Conservation (phyloP, 345 rosid genomes). For the Pistacia vera region DNA sequence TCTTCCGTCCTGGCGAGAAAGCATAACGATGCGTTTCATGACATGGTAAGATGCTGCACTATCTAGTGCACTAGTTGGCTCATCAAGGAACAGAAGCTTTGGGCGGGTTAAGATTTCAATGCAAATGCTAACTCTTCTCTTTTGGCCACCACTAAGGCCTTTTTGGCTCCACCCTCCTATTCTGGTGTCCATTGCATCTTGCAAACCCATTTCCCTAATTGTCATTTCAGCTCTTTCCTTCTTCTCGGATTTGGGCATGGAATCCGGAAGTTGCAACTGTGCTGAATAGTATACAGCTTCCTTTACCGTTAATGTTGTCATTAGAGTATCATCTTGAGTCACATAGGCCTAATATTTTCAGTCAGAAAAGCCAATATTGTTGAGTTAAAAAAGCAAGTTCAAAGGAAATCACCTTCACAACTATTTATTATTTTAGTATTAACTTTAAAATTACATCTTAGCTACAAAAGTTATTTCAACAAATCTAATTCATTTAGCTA, state of each 20-base stretch:
- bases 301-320: conserved; percentile 41
- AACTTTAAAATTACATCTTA: no score
- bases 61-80: conserved; percentile 57
- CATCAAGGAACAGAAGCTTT: conserved; percentile 49
- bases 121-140: conserved; percentile 59
- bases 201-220: conserved; percentile 55
- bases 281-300: conserved; percentile 61
- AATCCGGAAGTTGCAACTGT: conserved; percentile 50
- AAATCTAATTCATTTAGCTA: no score
- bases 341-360: conserved; percentile 40
- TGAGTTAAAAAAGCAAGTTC: no score
- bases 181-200: conserved; percentile 42
- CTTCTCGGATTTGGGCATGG: conserved; percentile 45
- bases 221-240: conserved; percentile 49
- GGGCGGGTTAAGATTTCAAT: conserved; percentile 55
- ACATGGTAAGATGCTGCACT: conserved; percentile 58
- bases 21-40: conserved; percentile 41
- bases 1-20: conserved; percentile 31
- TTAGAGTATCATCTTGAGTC: conserved; percentile 48
- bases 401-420: no score
- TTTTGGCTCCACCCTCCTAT: conserved; percentile 54
- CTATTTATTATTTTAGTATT: no score
- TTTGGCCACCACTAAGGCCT: conserved; percentile 62
- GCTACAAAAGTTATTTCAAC: no score
- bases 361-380: no score